phyloP scores from a whole-genome alignment of 2,329 filamentous ascomycete species.

The Paecilomyces sp. region DNA sequence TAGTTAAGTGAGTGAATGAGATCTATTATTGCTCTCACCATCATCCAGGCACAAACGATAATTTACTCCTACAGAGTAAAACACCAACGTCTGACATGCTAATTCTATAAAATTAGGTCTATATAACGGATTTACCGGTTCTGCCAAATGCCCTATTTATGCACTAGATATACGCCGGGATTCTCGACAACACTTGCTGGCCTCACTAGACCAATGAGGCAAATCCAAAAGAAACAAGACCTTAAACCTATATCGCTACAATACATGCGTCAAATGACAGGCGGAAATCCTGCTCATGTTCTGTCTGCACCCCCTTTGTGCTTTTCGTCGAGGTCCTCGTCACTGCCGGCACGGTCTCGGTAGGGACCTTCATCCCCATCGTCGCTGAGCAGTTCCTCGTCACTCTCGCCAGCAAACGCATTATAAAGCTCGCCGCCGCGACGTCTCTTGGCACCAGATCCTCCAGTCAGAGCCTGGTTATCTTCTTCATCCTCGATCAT shows the following conservation, averaged over 20 bases:
- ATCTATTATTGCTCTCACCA: too few species aligned
- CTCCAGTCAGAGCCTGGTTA: conserved; percentile 36
- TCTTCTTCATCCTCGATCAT: conserved; percentile 77
- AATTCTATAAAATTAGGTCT: neutral
- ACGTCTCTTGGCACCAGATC: conserved; percentile 46
- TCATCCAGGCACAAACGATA: too few species aligned
- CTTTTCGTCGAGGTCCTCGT: conserved; percentile 2
- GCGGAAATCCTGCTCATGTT: conserved; percentile 5
- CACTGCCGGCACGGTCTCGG: conserved; percentile 17
- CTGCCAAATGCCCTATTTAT: neutral
- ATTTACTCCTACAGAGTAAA: neutral
- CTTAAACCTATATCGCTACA: neutral
- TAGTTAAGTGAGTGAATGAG: too few species aligned
- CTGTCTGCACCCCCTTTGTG: conserved; percentile 9
- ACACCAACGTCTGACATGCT: neutral
- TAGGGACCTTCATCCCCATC: conserved; percentile 31
- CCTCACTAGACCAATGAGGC: neutral
- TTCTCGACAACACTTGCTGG: neutral
- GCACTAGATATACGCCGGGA: neutral
- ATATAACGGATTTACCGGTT: neutral
- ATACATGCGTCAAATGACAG: neutral
- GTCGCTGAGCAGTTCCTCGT: conserved; percentile 56
- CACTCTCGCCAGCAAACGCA: conserved; percentile 90
- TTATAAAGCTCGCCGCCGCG: conserved; percentile 87
- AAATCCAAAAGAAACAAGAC: neutral